phyloP scores from a whole-genome alignment of 495 filamentous ascomycete species.

The Xylaria scruposa region DNA sequence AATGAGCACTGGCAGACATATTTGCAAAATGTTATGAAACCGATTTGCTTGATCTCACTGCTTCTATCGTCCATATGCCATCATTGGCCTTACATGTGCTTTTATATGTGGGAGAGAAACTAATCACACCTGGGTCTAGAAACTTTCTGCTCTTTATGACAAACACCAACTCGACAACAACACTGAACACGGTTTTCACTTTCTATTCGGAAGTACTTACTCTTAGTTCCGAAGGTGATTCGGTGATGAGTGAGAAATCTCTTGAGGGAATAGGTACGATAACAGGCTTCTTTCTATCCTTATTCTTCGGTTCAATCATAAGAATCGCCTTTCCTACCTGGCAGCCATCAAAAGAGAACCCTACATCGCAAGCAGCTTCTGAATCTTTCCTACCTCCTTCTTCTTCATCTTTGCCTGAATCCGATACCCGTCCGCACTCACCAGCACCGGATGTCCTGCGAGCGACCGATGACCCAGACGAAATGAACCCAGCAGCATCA shows the following conservation, averaged over 20 bases:
- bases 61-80: neutral
- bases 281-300: conserved; percentile 71
- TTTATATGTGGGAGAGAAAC: conserved; percentile 6
- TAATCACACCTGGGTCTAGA: conserved; percentile 51
- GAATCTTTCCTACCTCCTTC: conserved; percentile 27
- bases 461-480: conserved; percentile 25
- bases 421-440: conserved; percentile 12
- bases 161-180: conserved; percentile 64
- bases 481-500: conserved; percentile 27
- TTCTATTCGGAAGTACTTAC: conserved; percentile 92
- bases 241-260: conserved; percentile 84
- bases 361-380: conserved; percentile 17
- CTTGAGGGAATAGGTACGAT: conserved; percentile 94
- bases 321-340: conserved; percentile 55
- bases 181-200: conserved; percentile 83
- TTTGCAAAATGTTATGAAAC: neutral
- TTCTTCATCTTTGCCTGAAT: conserved; percentile 23
- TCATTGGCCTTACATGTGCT: neutral
- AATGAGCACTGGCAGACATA: neutral
- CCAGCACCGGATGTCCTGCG: conserved; percentile 18
- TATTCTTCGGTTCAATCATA: conserved; percentile 71
- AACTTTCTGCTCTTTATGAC: conserved; percentile 97
- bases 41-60: neutral
- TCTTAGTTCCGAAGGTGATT: conserved; percentile 93
- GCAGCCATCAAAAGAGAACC: conserved; percentile 27